These are phyloP conservation scores for Carex littledalei DNA, from an alignment of 176 grass and related monocot species.

Conservation along the genomic window DNA sequence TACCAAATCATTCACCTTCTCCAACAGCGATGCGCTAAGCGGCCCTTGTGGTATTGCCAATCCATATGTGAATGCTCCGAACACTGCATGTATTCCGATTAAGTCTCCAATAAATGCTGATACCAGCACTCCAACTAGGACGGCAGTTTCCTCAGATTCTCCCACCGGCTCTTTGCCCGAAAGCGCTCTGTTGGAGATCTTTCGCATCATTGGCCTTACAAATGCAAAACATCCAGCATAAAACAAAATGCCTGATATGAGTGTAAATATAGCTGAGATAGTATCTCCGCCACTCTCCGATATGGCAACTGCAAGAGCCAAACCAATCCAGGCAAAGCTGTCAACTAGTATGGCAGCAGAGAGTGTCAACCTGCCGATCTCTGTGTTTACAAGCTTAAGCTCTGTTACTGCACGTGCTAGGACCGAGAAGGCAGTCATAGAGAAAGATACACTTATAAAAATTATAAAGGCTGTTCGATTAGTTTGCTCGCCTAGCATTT, in stretches of 20 bases:
- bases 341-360: conserved; percentile 59
- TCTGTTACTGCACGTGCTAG: conserved; percentile 57
- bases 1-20: conserved; percentile 66
- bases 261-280: conserved; percentile 26
- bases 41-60: conserved; percentile 63
- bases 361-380: conserved; percentile 57
- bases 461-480: conserved; percentile 40
- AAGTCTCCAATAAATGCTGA: conserved; percentile 49
- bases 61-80: conserved; percentile 70
- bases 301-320: conserved; percentile 37
- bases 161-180: conserved; percentile 29
- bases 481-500: background rate
- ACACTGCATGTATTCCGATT: conserved; percentile 52
- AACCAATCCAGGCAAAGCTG: conserved; percentile 40
- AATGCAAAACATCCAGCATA: conserved; percentile 23
- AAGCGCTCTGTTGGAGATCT: conserved; percentile 7
- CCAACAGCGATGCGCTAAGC: conserved; percentile 47
- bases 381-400: conserved; percentile 68
- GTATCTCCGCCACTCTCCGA: conserved; percentile 16
- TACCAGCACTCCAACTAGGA: conserved; percentile 57
- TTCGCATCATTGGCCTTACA: conserved; percentile 31
- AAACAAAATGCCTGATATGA: conserved; percentile 31
- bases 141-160: conserved; percentile 36
- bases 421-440: conserved; percentile 63
- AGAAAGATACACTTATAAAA: conserved; percentile 51